Percentiles rank a stretch among this genome's conserved stretches.
phyloP scores from a whole-genome alignment of 2,329 filamentous ascomycete genomes.

The Botrytis cinerea region DNA sequence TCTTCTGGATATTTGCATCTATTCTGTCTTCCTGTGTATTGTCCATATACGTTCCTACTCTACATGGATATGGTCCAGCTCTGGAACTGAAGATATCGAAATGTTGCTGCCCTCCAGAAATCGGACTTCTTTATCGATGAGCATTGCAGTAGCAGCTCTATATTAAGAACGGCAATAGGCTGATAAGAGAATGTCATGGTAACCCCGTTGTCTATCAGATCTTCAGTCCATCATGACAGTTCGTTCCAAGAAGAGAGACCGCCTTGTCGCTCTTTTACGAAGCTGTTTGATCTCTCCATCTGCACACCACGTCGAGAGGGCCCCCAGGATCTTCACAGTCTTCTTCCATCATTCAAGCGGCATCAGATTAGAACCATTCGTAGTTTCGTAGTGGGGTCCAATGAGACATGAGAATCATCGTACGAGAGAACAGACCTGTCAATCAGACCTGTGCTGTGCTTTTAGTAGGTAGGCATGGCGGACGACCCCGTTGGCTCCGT shows the following conservation, averaged over 20 bases:
- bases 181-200: neutral
- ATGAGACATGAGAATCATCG: conserved; percentile 5
- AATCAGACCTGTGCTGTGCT: neutral
- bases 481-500: neutral
- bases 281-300: neutral
- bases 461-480: neutral
- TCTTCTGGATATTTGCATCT: neutral
- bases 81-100: neutral
- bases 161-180: neutral
- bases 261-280: conserved; percentile 2
- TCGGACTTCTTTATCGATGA: neutral
- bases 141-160: neutral
- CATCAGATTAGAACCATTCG: neutral
- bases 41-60: neutral
- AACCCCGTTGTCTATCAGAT: conserved; percentile 3
- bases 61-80: neutral
- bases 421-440: neutral
- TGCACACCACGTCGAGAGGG: neutral
- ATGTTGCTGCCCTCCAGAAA: neutral
- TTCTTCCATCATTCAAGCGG: neutral
- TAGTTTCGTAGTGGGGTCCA: neutral
- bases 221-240: neutral
- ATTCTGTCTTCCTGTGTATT: neutral
- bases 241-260: neutral
- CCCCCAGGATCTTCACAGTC: neutral